Base-by-base conservation (phyloP, 495 filamentous ascomycete species). In the Mytilinidion resinicola region DNA sequence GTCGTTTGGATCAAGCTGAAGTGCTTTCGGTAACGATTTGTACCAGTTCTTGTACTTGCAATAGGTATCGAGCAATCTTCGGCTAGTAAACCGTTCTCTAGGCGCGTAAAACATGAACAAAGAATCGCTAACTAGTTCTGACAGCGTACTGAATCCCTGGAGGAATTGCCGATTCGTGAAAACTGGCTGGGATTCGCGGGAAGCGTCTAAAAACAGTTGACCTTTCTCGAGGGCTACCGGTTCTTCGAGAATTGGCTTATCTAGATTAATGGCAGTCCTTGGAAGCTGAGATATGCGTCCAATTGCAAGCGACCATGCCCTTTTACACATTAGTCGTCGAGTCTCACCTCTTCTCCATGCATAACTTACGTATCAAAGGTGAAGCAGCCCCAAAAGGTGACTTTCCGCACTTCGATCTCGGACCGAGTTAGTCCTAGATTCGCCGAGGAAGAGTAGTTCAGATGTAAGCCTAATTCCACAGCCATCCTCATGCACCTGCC, bases 341-440 rank as follows among this genome's bases (percentile, higher is more conserved):
- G 2, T 30, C 25, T 30, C 3, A 3, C 25, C 6, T 30, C 6
- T 30, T 30, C 25, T 30, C 6, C 9, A 14, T 30, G 37, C 11
- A 34, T 39, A 9, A 56, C 61, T 67, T 78, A 87, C 85, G 85
- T 85, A 67, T 88, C 85, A 33, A 87, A 72, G 20, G 80, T 80
- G 68, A 86, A 87, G 9, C 82, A 80, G 21, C 82, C 85, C 85
- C 85, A 87, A 61, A 88, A 88, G 7, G 85, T 88, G 10, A 85
- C 84, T 20, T 78, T 77, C 50, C 85, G 77, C 11, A 86, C 84
- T 37, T 82, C 82, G 38, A 77, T 71, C 58, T 86, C 84, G 1
- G 67, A 59, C 9, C 58, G 33, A 4, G 63, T 67, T 39, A 77
- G 43, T 25, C 44, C 61, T 42, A 61, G 80, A 72, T 52, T 77